Percentiles rank a stretch among this genome's conserved stretches.
phyloP scores from a whole-genome alignment of 352 stramenopile genomes.

The Globisporangium alternatum region DNA sequence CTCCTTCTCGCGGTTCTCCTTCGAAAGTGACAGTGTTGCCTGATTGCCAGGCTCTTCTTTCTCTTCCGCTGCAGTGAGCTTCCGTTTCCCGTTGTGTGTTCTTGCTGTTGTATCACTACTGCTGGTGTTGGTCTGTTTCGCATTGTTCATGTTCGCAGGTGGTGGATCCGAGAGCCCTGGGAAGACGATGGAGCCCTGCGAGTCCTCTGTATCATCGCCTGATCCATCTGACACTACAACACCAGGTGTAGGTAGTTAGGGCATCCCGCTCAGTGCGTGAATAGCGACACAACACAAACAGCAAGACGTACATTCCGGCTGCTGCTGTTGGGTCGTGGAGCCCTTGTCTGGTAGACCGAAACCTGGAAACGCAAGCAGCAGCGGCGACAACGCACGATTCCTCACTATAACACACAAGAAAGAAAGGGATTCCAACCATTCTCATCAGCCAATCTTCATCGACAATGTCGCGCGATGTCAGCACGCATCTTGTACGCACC shows the following conservation, averaged over 20 bases:
- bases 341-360: not conserved
- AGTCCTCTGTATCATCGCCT: not conserved
- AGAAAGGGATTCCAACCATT: not conserved
- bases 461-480: not conserved
- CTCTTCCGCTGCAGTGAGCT: not conserved
- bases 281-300: not conserved
- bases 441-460: not conserved
- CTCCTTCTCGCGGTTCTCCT: not conserved
- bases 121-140: not conserved
- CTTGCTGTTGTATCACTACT: not conserved
- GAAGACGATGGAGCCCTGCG: not conserved
- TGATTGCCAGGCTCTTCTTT: not conserved
- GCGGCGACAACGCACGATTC: not conserved
- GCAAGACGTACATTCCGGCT: not conserved
- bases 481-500: not conserved
- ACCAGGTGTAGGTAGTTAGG: not conserved
- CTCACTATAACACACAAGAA: not conserved
- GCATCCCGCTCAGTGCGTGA: not conserved
- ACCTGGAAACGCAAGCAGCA: not conserved
- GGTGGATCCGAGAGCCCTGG: conserved; percentile 3
- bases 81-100: not conserved
- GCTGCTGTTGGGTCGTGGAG: not conserved
- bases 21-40: not conserved
- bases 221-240: not conserved
- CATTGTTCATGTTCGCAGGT: not conserved